Evolutionary conservation across 208 protist genomes (phyloP).

Genomic region (Crithidia expoeki): DNA sequence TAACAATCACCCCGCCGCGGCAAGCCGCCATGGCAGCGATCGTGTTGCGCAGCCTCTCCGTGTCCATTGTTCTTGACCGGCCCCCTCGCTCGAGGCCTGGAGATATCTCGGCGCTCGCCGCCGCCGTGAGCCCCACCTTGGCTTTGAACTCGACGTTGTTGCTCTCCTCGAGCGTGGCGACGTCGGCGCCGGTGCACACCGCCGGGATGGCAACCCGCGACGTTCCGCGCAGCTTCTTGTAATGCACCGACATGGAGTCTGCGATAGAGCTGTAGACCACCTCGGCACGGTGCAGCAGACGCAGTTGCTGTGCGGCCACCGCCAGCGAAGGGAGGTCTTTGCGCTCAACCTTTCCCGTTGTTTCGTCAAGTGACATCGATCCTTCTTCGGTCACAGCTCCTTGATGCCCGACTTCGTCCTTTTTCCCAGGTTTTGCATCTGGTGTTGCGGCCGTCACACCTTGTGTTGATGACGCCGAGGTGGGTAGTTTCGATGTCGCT

Average conservation of each 20-base stretch:
- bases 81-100: not conserved
- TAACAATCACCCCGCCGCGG: conserved; percentile 67
- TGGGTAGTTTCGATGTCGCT: not conserved
- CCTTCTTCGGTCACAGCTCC: too few species aligned
- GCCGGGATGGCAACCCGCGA: conserved; percentile 28
- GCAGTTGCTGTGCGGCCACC: conserved; percentile 16
- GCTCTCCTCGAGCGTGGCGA: conserved; percentile 55
- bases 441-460: not conserved
- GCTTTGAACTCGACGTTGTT: conserved; percentile 85
- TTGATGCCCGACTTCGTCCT: too few species aligned
- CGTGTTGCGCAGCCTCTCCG: conserved; percentile 80
- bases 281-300: conserved; percentile 25
- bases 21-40: conserved; percentile 84
- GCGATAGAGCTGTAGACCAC: conserved; percentile 51
- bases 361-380: not conserved
- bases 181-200: conserved; percentile 51
- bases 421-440: not conserved
- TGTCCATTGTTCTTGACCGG: conserved; percentile 45
- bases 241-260: conserved; percentile 66
- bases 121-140: conserved; percentile 9
- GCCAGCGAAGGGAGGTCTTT: conserved; percentile 5
- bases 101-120: not conserved
- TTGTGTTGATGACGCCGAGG: not conserved
- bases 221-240: conserved; percentile 57
- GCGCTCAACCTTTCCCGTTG: not conserved